Conservation (phyloP, 2,329 filamentous ascomycete genomes). For the Cercospora sojina region DNA sequence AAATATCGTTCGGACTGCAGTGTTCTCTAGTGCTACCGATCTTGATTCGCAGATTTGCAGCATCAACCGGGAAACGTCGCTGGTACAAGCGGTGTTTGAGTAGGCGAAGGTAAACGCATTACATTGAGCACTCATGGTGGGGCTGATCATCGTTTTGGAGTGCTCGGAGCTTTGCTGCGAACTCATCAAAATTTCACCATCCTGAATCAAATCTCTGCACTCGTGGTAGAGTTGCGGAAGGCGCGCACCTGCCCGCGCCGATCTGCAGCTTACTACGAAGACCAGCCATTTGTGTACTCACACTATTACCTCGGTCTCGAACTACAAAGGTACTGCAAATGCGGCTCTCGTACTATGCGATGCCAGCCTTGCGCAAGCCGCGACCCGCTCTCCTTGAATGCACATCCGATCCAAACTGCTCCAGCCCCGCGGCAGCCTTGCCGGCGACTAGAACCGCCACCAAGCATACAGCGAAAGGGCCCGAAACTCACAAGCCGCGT, state of each 20-base stretch:
- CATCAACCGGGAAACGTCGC: neutral
- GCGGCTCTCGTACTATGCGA: neutral
- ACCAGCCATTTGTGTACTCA: neutral
- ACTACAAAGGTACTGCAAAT: neutral
- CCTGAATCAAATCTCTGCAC: neutral
- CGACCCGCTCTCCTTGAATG: neutral
- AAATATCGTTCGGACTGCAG: neutral
- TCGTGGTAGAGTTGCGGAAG: neutral
- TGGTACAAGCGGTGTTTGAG: neutral
- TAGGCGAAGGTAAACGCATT: neutral
- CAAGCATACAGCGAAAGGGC: neutral
- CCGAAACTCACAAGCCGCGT: neutral
- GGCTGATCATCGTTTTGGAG: neutral
- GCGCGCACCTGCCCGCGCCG: neutral
- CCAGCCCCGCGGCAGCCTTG: neutral
- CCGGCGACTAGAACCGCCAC: neutral
- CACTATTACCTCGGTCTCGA: neutral
- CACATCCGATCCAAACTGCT: neutral
- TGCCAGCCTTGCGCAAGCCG: neutral
- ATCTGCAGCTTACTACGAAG: neutral
- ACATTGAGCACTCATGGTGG: neutral
- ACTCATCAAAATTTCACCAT: neutral
- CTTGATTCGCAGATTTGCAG: neutral
- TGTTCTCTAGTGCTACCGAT: neutral
- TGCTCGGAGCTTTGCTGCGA: neutral